Evolutionary conservation across 192 early-diverging fungal genomes (phyloP), one percentile per base, ranked within the genome.

Genomic region (Dissophora ornata): DNA sequence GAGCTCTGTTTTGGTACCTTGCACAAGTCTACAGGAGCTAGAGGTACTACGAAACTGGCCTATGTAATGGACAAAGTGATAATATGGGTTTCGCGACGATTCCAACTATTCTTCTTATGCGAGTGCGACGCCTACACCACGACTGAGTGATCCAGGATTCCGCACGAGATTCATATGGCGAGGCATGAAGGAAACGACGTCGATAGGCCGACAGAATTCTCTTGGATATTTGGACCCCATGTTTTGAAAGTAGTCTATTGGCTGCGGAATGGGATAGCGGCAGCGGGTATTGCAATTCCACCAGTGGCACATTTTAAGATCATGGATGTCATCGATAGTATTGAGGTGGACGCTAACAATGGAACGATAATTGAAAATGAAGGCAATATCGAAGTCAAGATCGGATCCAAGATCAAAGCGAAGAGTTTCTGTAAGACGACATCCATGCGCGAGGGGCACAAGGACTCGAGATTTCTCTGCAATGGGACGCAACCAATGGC

Each of bases 51-150:
- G n/a, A n/a, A n/a, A n/a, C n/a, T n/a, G n/a, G n/a, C n/a, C n/a
- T n/a, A n/a, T n/a, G n/a, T n/a, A n/a, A n/a, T n/a, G n/a, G n/a
- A n/a, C n/a, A n/a, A n/a, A n/a, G n/a, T n/a, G n/a, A n/a, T n/a
- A n/a, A n/a, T n/a, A n/a, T n/a, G n/a, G 6, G 36, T 38, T 6
- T 6, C 36, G 7, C 36, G 13, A 13, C 36, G 13, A 13, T 57
- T 57, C n/a, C 29, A 44, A 2, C 46, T 67, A 0, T 57, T 22
- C 9, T 67, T 67, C 18, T 15, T 67, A 8, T 67, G 64, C 21
- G 53, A 67, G 25, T 67, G 64, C 6, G 54, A 32, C 15, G n/a
- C 9, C 9, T 16, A 45, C 44, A 45, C 44, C n/a, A 9, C 4
- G 44, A 45, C 44, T 5, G 44, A 9, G 4, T 12, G 9, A 16